Evolutionary conservation across 805 yeast genomes (phyloP).

Genomic region (Yamadazyma endophytica): DNA sequence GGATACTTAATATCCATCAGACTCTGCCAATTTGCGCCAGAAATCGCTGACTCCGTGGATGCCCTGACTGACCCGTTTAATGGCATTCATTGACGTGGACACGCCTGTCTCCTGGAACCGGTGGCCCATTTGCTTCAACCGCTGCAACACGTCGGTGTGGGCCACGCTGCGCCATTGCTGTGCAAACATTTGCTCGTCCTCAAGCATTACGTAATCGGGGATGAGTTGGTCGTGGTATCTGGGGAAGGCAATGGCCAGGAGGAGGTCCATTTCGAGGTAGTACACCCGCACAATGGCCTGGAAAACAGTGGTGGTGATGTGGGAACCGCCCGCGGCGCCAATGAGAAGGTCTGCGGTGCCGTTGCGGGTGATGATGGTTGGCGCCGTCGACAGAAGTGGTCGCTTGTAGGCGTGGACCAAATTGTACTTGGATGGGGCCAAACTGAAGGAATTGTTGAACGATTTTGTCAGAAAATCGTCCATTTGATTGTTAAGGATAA

Average conservation of each 20-base stretch:
- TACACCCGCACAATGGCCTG: slow-evolving; percentile 72
- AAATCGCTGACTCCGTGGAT: slow-evolving; percentile 77
- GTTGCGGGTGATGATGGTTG: slow-evolving; percentile 56
- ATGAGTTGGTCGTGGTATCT: slow-evolving; percentile 86
- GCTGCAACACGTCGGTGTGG: slow-evolving; percentile 19
- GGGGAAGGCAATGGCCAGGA: slow-evolving; percentile 74
- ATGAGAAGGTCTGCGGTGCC: slow-evolving; percentile 57
- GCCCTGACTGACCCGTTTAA: slow-evolving; percentile 42
- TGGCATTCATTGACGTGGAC: slow-evolving; percentile 40
- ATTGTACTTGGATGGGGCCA: slow-evolving; percentile 78
- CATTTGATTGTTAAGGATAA: slow-evolving; percentile 86
- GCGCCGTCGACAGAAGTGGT: slow-evolving; percentile 82
- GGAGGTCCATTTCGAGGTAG: slow-evolving; percentile 52
- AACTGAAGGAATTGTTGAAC: slow-evolving; percentile 68
- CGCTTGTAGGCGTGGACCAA: slow-evolving; percentile 71
- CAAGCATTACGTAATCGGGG: slow-evolving; percentile 6
- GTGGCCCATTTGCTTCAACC: slow-evolving; percentile 43
- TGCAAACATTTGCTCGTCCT: slow-evolving; percentile 2
- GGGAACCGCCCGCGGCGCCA: slow-evolving; percentile 94
- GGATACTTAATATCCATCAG: slow-evolving; percentile 52
- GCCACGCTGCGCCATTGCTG: slow-evolving; percentile 25
- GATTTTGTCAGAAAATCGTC: slow-evolving; percentile 85
- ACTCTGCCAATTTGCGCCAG: slow-evolving; percentile 83
- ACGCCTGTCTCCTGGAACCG: slow-evolving; percentile 29
- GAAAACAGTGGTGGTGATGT: slow-evolving; percentile 77